Evolutionary conservation across 2,329 filamentous ascomycete species (phyloP).

Genomic region (Paecilomyces variotii): DNA sequence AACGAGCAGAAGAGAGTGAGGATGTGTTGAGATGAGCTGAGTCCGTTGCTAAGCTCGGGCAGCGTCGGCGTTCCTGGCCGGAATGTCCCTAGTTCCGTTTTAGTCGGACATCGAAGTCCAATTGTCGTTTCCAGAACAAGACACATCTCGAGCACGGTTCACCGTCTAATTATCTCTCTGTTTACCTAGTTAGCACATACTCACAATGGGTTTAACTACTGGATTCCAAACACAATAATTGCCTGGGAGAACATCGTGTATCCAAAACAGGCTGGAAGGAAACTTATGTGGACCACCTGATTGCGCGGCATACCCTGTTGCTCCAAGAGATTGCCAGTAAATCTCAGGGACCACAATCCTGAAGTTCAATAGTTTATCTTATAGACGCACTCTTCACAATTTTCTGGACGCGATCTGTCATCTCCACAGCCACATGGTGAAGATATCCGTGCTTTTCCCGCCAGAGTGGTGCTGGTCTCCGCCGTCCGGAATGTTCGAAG

Average conservation of each 20-base stretch:
- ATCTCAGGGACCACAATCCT: neutral
- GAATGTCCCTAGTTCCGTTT: neutral
- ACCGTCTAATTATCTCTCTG: neutral
- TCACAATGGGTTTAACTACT: neutral
- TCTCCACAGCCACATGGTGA: neutral
- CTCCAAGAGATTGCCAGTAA: neutral
- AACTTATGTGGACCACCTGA: neutral
- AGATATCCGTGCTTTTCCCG: neutral
- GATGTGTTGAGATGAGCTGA: neutral
- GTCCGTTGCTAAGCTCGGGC: neutral
- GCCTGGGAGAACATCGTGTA: neutral
- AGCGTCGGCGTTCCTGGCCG: neutral
- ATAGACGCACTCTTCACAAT: constrained; percentile 11
- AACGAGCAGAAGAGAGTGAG: neutral
- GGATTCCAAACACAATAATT: neutral
- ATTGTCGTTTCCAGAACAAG: neutral
- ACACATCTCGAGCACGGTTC: neutral
- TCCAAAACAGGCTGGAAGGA: neutral
- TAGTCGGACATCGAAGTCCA: neutral
- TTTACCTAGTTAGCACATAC: neutral
- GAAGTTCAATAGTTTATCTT: neutral
- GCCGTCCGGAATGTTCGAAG: neutral
- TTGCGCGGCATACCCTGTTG: neutral
- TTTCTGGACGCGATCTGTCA: constrained; percentile 4
- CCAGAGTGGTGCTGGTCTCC: neutral